Evolutionary conservation across 139 green algal species (phyloP).

Genomic region (Chlamydomonas urium): DNA sequence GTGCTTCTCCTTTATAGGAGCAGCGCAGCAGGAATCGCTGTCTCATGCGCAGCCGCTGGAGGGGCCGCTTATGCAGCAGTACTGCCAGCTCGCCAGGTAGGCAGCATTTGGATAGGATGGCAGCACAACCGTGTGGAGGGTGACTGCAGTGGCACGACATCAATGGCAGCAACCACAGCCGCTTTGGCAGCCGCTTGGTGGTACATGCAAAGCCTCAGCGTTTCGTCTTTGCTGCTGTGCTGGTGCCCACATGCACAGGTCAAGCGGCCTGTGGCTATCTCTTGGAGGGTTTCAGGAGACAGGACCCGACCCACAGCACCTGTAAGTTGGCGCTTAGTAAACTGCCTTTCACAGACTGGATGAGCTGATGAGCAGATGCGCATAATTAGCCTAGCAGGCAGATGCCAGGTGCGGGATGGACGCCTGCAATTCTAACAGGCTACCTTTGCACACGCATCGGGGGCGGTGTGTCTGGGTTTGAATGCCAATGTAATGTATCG

Average conservation of each 20-base stretch:
- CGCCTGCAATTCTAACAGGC: too few relatives aligned
- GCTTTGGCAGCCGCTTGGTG: too few relatives aligned
- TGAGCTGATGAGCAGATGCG: not conserved
- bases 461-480: too few relatives aligned
- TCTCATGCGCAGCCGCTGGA: conserved; percentile 67
- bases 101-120: too few relatives aligned
- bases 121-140: too few relatives aligned
- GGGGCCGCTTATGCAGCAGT: conserved; percentile 69
- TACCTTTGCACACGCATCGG: too few relatives aligned
- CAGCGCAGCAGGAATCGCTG: conserved; percentile 48
- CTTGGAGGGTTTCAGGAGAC: conserved; percentile 89
- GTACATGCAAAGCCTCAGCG: not conserved
- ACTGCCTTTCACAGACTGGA: not conserved
- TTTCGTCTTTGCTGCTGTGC: not conserved
- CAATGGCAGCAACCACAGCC: too few relatives aligned
- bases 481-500: too few relatives aligned
- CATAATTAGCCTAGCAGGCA: too few relatives aligned
- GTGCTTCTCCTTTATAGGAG: conserved; percentile 88
- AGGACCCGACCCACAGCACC: conserved; percentile 25
- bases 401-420: too few relatives aligned
- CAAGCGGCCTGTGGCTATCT: conserved; percentile 77
- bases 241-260: conserved; percentile 26
- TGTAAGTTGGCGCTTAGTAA: not conserved
- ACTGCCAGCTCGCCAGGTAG: conserved; percentile 64
- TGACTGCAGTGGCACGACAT: too few relatives aligned